Base-by-base conservation (phyloP, 2,329 filamentous ascomycete genomes). In the Botrytis pseudocinerea region DNA sequence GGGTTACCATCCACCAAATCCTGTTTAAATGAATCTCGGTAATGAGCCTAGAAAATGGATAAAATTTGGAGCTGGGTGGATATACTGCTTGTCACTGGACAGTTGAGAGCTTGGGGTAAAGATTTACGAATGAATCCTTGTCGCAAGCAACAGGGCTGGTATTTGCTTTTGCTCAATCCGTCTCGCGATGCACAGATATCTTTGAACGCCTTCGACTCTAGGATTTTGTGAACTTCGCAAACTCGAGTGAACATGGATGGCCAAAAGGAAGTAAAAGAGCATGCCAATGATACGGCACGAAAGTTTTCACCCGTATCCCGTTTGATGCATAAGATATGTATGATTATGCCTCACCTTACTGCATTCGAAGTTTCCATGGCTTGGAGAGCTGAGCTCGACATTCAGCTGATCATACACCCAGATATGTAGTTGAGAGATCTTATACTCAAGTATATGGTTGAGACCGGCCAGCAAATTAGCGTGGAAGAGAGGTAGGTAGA, bases 11-110 rank as follows among this genome's bases (percentile, higher is more conserved):
- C 48, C 65, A 68, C 42, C 44, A 8, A 54, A 28, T 42, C 22
- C 10, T 57, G n/a, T 42, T 57, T 48, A 42, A 57, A 54, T 44
- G 35, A 42, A 69, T 69, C 48, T 69, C 65, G 48, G 38, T 57
- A 57, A 42, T 22, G 25, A 40, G 35, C 38, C 28, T 25, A 14
- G 25, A 68, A 42, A 25, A 28, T 54, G 32, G 35, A 40, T 54
- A 20, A 63, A 28, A 28, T 40, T 16, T 40, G 40, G 61, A 64
- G 42, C 61, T 64, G n/a, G n/a, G 40, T 51, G 42, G 46, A 28
- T 22, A 42, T 40, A 10, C 48, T 12, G 38, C 28, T 38, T 68
- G 35, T 42, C 38, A 68, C 65, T 68, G 38, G 48, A 32, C 65
- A 68, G 65, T 38, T 68, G 48, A 42, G 38, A 42, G 8, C 8